Evolutionary conservation across 208 protist genomes (phyloP), one percentile per base, ranked within the genome.

Genomic region (Leishmania mexicana): DNA sequence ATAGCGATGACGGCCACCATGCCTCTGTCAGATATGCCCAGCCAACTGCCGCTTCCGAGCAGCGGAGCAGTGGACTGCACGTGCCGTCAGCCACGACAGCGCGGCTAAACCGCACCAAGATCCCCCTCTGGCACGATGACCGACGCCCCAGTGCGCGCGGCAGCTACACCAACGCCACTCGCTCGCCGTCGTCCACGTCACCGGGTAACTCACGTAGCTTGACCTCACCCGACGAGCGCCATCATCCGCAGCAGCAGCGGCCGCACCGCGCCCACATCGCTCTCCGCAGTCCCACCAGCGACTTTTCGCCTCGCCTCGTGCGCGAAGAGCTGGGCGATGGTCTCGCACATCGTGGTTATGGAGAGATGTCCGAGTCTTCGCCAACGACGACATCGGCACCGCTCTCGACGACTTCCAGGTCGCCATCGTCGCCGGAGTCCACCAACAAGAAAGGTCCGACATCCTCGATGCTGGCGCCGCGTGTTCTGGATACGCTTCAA

Each of bases 401-500:
- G 15, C 58, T 78, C 15, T 64, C 74, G 35, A 38, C 53, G 21
- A 35, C 58, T 7, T 80, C 45, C 47, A 31, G 17, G 28, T 72
- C 76, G 17, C 76, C 42, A 31, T 58, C 76, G 38, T 73, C 76
- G 51, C 38, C 62, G 45, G 8, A 17, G 42, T 75, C 62, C 2
- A 1, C 2, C 17, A n/a, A 11, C 35, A 42, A 47, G 11, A 31
- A 40, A n/a, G 67, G 17, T 47, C 1, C 47, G 47, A 1, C 47
- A 17, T 19, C 47, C 49, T 58, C 47, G 53, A 17, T 2, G 10
- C 76, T 80, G 45, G 17, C 76, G 57, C 49, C 64, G 64, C 58
- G 42, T 15, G 47, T 80, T 31, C 40, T 83, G 45, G 51, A 58
- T n/a, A 58, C 81, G 54, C 81, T 88, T 64, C 83, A 84, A 49